phyloP scores from a whole-genome alignment of 495 filamentous ascomycete genomes.

The Podospora bellae-mahoneyi region DNA sequence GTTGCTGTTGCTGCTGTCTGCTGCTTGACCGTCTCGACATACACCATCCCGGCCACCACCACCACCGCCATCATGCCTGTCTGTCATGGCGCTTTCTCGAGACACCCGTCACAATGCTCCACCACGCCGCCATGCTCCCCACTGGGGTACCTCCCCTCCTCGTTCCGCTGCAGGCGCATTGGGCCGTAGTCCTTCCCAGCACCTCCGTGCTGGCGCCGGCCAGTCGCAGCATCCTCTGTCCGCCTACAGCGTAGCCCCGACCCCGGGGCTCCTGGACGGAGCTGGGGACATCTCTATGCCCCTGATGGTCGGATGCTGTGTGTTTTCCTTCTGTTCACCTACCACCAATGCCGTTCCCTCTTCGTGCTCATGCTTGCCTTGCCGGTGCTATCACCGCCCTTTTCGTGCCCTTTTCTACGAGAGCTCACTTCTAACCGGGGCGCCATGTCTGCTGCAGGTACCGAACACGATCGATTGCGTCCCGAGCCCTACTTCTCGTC shows the following conservation, averaged over 20 bases:
- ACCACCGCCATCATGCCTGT: conserved; percentile 32
- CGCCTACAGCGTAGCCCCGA: conserved; percentile 23
- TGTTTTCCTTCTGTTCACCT: conserved; percentile 18
- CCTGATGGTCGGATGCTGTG: conserved; percentile 34
- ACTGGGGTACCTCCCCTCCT: conserved; percentile 25
- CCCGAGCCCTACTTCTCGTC: conserved; percentile 37
- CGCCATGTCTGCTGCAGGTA: conserved; percentile 29
- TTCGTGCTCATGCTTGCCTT: background rate
- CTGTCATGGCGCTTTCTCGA: conserved; percentile 29
- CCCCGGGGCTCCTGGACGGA: conserved; percentile 22
- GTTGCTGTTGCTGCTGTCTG: too few species aligned
- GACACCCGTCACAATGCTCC: conserved; percentile 25
- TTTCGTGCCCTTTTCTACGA: conserved; percentile 15
- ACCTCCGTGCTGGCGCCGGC: conserved; percentile 21
- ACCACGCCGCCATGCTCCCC: conserved; percentile 14
- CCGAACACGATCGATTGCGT: conserved; percentile 32
- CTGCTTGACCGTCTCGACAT: background rate
- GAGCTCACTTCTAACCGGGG: conserved; percentile 26
- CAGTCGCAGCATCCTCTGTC: conserved; percentile 27
- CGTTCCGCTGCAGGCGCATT: conserved; percentile 27
- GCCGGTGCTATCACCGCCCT: conserved; percentile 1
- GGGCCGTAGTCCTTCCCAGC: conserved; percentile 29
- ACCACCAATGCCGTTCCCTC: conserved; percentile 9
- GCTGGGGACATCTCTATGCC: conserved; percentile 17
- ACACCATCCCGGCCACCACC: background rate